Percentiles rank a stretch among this genome's conserved stretches.
Evolutionary conservation across 2,329 filamentous ascomycete genomes (phyloP).

Genomic region (Pseudohalonectria lignicola): DNA sequence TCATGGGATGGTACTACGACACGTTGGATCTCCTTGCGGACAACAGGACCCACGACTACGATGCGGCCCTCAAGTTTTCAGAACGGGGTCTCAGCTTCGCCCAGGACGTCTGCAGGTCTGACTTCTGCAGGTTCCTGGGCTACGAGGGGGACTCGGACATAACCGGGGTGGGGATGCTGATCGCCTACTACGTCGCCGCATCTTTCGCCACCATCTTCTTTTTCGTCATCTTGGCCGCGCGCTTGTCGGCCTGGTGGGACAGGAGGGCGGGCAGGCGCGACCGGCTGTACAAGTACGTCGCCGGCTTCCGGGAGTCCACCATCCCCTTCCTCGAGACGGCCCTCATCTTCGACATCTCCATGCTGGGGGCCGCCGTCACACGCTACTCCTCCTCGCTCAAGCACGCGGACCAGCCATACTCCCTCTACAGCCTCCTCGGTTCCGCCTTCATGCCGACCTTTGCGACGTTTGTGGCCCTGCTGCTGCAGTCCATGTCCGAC

Average conservation of each 20-base stretch:
- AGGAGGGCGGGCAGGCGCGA: background rate
- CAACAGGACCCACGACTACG: no score
- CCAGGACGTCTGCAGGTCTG: no score
- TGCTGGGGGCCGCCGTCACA: constrained; percentile 6
- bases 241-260: no score
- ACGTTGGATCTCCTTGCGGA: no score
- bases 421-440: constrained; percentile 9
- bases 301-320: constrained; percentile 8
- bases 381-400: constrained; percentile 7
- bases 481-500: constrained; percentile 8
- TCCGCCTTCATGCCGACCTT: constrained; percentile 11
- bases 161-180: constrained; percentile 11
- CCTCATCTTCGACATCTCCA: constrained; percentile 11
- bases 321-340: constrained; percentile 9
- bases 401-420: constrained; percentile 8
- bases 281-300: background rate
- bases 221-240: constrained; percentile 5
- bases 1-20: no score
- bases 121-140: no score
- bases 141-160: constrained; percentile 11
- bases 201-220: constrained; percentile 7
- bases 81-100: no score
- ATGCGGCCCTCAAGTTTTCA: no score
- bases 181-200: constrained; percentile 10
- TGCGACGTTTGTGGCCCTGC: constrained; percentile 9